Percentiles rank a stretch among this genome's conserved stretches.
Evolutionary conservation across 495 filamentous ascomycete species (phyloP).

Genomic region (Podospora anserina): DNA sequence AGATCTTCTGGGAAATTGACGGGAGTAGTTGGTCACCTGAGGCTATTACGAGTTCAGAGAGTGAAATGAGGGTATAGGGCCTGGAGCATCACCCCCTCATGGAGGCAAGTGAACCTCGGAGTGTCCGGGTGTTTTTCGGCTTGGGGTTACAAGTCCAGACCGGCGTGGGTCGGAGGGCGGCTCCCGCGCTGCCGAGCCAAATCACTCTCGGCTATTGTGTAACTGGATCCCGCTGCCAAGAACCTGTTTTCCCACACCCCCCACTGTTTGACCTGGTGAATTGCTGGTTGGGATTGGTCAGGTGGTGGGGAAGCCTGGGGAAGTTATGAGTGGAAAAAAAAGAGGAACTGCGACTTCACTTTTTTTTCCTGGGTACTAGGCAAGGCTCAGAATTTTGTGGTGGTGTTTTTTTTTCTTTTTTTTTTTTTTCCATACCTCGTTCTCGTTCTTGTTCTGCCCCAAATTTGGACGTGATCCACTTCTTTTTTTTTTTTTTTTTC

Average conservation of each 20-base stretch:
- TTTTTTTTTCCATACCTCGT: neutral
- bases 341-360: neutral
- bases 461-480: conserved; percentile 14
- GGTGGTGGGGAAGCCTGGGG: conserved; percentile 9
- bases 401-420: conserved; percentile 3
- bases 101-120: conserved; percentile 8
- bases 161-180: conserved; percentile 3
- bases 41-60: no score
- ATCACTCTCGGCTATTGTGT: conserved; percentile 20
- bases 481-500: conserved; percentile 7
- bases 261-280: conserved; percentile 9
- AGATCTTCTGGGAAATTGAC: neutral
- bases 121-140: conserved; percentile 11
- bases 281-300: conserved; percentile 24
- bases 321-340: conserved; percentile 5
- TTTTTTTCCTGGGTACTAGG: neutral
- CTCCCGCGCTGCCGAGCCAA: conserved; percentile 8
- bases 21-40: no score
- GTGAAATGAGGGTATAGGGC: no score
- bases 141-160: neutral
- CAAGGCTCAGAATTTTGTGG: neutral
- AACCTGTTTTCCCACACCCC: neutral
- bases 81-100: neutral
- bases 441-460: neutral
- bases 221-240: conserved; percentile 16